A percentile compares a stretch with the other conserved stretches of the same genome.
These are phyloP conservation scores for Pelargonium myrrhifolium DNA, from an alignment of 441 rosid genomes.

Conservation along the genomic window DNA sequence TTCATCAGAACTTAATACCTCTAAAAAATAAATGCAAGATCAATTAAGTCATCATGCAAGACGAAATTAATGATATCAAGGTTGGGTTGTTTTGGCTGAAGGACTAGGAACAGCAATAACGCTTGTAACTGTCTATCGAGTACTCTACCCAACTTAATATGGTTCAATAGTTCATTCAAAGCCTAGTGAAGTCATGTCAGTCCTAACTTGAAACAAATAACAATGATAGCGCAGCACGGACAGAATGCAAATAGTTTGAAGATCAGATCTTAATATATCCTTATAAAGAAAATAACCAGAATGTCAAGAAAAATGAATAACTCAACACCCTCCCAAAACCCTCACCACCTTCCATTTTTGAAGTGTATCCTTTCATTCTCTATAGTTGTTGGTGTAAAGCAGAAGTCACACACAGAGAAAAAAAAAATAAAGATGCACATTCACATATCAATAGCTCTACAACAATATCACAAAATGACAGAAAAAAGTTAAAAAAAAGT, in stretches of 20 bases:
- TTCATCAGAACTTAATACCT: neutral
- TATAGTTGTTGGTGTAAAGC: neutral
- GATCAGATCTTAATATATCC: neutral
- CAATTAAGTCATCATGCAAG: too few species aligned
- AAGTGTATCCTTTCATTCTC: neutral
- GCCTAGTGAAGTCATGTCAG: neutral
- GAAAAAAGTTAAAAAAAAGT: neutral
- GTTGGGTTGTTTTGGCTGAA: too few species aligned
- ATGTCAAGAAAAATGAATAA: neutral
- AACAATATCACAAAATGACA: neutral
- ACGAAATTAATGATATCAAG: too few species aligned
- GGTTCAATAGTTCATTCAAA: neutral
- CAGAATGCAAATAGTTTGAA: neutral
- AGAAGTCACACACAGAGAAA: too few species aligned
- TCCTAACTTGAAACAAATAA: neutral
- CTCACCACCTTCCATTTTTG: neutral
- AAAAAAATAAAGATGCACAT: neutral
- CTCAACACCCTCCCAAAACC: neutral
- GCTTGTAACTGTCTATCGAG: too few species aligned
- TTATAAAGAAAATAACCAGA: neutral
- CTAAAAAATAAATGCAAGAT: too few species aligned
- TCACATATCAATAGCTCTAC: conserved; percentile 5
- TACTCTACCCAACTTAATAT: too few species aligned
- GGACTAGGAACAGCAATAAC: too few species aligned
- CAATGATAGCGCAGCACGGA: neutral